phyloP scores from a whole-genome alignment of 1,139 yeast species.

The Arxiozyma telluris region DNA sequence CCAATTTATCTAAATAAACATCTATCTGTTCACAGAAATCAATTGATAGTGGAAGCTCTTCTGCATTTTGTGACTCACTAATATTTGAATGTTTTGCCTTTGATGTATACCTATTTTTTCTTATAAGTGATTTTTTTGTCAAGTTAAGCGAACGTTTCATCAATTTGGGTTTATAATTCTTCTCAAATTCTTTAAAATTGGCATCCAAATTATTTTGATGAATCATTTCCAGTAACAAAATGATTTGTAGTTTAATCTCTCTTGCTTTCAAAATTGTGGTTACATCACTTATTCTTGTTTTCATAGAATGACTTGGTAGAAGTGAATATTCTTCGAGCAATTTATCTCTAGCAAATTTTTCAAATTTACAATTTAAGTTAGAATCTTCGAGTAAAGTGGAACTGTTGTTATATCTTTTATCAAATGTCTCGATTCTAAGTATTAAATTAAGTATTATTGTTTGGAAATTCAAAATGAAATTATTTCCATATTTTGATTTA shows the following conservation, averaged over 20 bases:
- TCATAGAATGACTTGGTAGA: not conserved
- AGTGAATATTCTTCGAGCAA: conserved; percentile 10
- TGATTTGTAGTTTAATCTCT: conserved; percentile 60
- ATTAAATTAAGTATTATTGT: conserved; percentile 10
- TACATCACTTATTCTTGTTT: conserved; percentile 8
- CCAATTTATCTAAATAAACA: conserved; percentile 43
- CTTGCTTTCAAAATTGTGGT: conserved; percentile 40
- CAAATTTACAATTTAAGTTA: conserved; percentile 1
- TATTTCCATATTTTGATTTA: conserved; percentile 6
- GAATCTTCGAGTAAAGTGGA: conserved; percentile 3
- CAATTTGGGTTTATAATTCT: conserved; percentile 17
- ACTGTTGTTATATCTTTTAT: conserved; percentile 15
- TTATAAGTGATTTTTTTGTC: conserved; percentile 17
- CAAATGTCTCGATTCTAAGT: conserved; percentile 17
- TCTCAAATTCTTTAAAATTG: conserved; percentile 26
- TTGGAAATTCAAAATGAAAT: conserved; percentile 10
- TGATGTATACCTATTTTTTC: conserved; percentile 24
- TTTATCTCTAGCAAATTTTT: conserved; percentile 6
- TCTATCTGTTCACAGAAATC: conserved; percentile 34
- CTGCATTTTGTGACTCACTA: not conserved
- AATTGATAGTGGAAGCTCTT: conserved; percentile 3
- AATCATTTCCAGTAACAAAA: conserved; percentile 44
- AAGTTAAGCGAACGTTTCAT: conserved; percentile 36
- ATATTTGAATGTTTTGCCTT: not conserved
- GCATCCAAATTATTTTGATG: conserved; percentile 25